phyloP scores from a whole-genome alignment of 176 grass and related monocot species.

The Eremochloa ophiuroides region DNA sequence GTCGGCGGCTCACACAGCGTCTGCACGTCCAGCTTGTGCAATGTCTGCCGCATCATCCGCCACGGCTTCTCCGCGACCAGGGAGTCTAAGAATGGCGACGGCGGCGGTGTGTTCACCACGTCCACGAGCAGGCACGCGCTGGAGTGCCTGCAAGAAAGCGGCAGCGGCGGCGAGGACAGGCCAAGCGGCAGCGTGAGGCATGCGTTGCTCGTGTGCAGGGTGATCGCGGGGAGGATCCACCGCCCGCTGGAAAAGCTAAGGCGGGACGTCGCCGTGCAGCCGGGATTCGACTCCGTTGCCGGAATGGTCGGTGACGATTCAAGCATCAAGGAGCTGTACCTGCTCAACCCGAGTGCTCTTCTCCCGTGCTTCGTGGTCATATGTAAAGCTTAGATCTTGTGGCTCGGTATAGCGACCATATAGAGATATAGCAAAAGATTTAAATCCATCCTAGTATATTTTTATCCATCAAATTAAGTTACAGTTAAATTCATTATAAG shows the following conservation, averaged over 20 bases:
- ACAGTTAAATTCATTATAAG: background rate
- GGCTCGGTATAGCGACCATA: background rate
- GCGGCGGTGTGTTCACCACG: conserved; percentile 60
- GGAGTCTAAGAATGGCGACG: conserved; percentile 31
- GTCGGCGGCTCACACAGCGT: conserved; percentile 39
- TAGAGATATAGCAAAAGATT: background rate
- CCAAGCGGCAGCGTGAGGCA: conserved; percentile 6
- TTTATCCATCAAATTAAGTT: background rate
- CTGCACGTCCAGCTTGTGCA: conserved; percentile 51
- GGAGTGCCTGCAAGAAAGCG: conserved; percentile 25
- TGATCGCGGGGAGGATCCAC: conserved; percentile 74
- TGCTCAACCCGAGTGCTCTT: conserved; percentile 62
- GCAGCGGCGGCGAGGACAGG: background rate
- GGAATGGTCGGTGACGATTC: conserved; percentile 46
- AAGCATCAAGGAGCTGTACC: conserved; percentile 63
- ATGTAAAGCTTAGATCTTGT: conserved; percentile 46
- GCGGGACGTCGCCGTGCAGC: conserved; percentile 35
- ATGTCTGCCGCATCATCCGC: conserved; percentile 63
- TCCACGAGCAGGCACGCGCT: conserved; percentile 64
- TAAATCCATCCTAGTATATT: background rate
- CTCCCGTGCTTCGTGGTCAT: conserved; percentile 79
- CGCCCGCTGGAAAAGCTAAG: conserved; percentile 51
- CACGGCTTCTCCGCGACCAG: conserved; percentile 57
- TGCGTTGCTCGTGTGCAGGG: conserved; percentile 64
- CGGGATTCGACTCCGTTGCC: conserved; percentile 75